Conservation (phyloP, 2,329 filamentous ascomycete genomes). For the Beauveria brongniartii region DNA sequence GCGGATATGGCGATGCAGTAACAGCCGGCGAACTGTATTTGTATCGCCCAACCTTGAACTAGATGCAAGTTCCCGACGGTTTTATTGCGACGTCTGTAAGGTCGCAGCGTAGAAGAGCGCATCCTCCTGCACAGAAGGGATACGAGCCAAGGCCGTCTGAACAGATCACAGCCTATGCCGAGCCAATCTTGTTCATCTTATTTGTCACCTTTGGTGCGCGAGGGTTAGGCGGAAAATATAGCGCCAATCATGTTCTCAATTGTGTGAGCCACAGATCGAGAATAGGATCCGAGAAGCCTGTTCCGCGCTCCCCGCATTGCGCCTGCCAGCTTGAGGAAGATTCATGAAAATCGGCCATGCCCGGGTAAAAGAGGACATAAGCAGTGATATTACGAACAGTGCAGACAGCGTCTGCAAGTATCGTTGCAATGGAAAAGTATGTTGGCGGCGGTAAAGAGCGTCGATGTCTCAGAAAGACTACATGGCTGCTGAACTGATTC, state of each 20-base stretch:
- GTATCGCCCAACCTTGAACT: background rate
- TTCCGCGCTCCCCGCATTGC: background rate
- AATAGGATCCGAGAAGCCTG: no score
- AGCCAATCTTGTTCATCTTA: background rate
- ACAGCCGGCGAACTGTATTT: background rate
- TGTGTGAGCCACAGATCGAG: background rate
- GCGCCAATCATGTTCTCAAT: background rate
- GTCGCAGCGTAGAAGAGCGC: background rate
- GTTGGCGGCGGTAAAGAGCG: background rate
- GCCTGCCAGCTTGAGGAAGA: background rate
- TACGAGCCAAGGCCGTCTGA: background rate
- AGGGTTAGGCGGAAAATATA: background rate
- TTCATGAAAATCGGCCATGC: background rate
- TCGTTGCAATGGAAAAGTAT: background rate
- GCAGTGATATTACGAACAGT: background rate
- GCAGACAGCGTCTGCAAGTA: background rate
- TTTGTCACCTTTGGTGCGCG: background rate
- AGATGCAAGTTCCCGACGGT: background rate
- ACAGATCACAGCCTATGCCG: background rate
- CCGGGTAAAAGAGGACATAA: background rate
- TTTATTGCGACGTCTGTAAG: background rate
- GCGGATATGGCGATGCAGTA: background rate
- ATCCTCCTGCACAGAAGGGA: background rate
- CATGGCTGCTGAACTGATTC: background rate
- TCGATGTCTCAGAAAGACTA: background rate